These are phyloP conservation scores for Populus alba DNA, from an alignment of 345 rosid genomes.

Conservation along the genomic window DNA sequence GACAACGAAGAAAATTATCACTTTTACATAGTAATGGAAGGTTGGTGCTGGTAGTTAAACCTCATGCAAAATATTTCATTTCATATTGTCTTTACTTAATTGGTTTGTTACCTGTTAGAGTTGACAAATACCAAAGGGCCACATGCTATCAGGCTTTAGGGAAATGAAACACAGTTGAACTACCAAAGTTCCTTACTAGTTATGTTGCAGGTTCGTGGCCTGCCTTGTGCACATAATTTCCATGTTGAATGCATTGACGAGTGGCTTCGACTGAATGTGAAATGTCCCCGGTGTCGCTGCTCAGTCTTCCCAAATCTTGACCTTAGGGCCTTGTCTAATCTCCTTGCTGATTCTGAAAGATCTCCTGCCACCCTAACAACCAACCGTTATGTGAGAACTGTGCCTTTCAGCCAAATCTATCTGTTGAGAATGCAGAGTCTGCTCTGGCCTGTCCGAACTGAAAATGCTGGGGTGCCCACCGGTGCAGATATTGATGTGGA, in stretches of 20 bases:
- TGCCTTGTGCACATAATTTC: slow-evolving; percentile 99
- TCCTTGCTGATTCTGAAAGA: slow-evolving; percentile 66
- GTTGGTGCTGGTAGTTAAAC: background rate
- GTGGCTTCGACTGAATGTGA: slow-evolving; percentile 94
- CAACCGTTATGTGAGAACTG: slow-evolving; percentile 48
- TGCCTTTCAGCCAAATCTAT: slow-evolving; percentile 74
- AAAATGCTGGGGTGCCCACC: slow-evolving; percentile 28
- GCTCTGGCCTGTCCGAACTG: slow-evolving; percentile 60
- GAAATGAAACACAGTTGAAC: background rate
- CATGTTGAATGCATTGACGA: slow-evolving; percentile 93
- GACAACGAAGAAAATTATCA: background rate
- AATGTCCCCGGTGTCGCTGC: slow-evolving; percentile 94
- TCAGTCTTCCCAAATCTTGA: slow-evolving; percentile 96
- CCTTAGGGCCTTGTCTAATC: slow-evolving; percentile 84
- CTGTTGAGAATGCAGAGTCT: slow-evolving; percentile 64
- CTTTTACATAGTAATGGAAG: background rate
- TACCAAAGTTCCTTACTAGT: slow-evolving; percentile 15
- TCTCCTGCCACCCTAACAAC: slow-evolving; percentile 43
- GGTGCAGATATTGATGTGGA: slow-evolving; percentile 32
- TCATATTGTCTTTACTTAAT: background rate
- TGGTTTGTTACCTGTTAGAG: background rate
- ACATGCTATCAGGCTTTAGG: background rate
- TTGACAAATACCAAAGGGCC: background rate
- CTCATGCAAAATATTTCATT: background rate
- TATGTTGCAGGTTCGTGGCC: slow-evolving; percentile 81